phyloP scores from a whole-genome alignment of 495 filamentous ascomycete genomes.

The Corynascus novoguineensis region DNA sequence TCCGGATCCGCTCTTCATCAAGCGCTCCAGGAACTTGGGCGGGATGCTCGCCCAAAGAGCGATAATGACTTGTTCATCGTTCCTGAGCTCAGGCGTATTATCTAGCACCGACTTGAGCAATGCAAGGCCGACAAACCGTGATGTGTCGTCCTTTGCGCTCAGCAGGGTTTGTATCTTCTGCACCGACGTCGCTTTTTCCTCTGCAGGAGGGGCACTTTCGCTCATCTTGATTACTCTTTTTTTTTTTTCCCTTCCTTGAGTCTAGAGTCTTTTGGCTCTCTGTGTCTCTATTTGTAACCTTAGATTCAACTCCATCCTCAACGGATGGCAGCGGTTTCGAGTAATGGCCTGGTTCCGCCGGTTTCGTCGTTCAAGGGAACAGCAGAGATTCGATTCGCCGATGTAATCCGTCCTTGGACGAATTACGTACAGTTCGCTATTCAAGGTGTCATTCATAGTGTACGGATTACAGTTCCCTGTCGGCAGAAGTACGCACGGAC shows the following conservation, averaged over 20 bases:
- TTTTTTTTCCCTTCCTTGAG: neutral
- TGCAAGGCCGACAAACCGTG: conserved; percentile 60
- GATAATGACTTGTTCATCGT: conserved; percentile 32
- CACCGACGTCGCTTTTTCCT: conserved; percentile 20
- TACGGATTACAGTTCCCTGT: neutral
- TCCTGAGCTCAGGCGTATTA: conserved; percentile 42
- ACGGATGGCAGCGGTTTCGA: too few species aligned
- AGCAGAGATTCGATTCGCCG: too few species aligned
- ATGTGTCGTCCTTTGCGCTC: conserved; percentile 55
- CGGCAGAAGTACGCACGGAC: neutral
- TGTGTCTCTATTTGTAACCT: too few species aligned
- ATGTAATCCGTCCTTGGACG: too few species aligned
- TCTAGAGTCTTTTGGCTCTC: too few species aligned
- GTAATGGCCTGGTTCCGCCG: too few species aligned
- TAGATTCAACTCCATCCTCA: too few species aligned
- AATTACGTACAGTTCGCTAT: too few species aligned
- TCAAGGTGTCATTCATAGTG: neutral
- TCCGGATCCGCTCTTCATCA: conserved; percentile 50
- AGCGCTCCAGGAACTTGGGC: conserved; percentile 53
- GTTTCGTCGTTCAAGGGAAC: too few species aligned
- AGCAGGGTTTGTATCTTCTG: conserved; percentile 46
- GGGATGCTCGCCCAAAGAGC: conserved; percentile 52
- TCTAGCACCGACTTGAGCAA: conserved; percentile 56
- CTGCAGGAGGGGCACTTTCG: conserved; percentile 4
- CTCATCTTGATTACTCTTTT: conserved; percentile 7